A percentile compares a stretch with the other conserved stretches of the same genome.
Conservation (phyloP, 208 protist genomes). For the Novymonas esmeraldas region DNA sequence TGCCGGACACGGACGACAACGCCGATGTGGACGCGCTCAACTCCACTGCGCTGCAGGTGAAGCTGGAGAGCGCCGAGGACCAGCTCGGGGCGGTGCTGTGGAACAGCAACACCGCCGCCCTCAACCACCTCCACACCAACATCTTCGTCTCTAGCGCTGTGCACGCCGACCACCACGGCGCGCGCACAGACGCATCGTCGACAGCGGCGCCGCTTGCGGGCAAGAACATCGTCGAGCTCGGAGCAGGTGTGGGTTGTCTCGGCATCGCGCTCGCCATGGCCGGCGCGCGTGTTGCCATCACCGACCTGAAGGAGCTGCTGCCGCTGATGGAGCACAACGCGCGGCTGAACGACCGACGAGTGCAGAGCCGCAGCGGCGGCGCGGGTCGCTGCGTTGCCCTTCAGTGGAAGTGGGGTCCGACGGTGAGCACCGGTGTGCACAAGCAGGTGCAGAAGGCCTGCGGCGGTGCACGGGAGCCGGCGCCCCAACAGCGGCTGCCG, state of each 20-base stretch:
- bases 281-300: slow-evolving; percentile 67
- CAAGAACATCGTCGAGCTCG: slow-evolving; percentile 66
- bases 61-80: slow-evolving; percentile 79
- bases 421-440: slow-evolving; percentile 27
- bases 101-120: slow-evolving; percentile 86
- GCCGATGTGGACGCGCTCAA: slow-evolving; percentile 16
- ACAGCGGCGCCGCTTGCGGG: slow-evolving; percentile 11
- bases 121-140: slow-evolving; percentile 66
- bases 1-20: slow-evolving; percentile 33
- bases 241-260: slow-evolving; percentile 86
- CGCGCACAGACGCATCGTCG: slow-evolving; percentile 63
- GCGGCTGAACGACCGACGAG: slow-evolving; percentile 45
- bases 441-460: slow-evolving; percentile 39
- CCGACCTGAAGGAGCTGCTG: slow-evolving; percentile 86
- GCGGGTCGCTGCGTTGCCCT: slow-evolving; percentile 57
- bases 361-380: slow-evolving; percentile 41
- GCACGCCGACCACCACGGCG: too few relatives aligned
- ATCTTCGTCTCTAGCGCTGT: slow-evolving; percentile 25
- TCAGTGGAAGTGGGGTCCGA: slow-evolving; percentile 82
- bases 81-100: slow-evolving; percentile 89
- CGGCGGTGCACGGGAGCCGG: neutral
- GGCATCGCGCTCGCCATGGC: slow-evolving; percentile 88
- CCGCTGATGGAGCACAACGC: slow-evolving; percentile 86
- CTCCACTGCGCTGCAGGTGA: slow-evolving; percentile 33
- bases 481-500: neutral